These are phyloP conservation scores for Rhizopus stolonifer DNA, from an alignment of 371 early-diverging fungal species.

Conservation along the genomic window DNA sequence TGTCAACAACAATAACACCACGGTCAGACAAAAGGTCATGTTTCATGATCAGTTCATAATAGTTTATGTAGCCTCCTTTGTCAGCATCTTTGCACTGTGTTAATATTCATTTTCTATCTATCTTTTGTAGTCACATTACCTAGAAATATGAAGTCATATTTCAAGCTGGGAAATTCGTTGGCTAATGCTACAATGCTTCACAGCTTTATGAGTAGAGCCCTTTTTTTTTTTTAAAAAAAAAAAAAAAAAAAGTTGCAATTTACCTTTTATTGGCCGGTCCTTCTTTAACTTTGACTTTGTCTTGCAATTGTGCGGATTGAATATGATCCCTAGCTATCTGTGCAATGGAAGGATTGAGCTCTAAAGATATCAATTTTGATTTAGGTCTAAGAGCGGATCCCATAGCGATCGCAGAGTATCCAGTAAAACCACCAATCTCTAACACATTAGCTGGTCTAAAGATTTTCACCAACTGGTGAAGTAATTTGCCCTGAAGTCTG, in stretches of 20 bases:
- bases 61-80: conserved; percentile 56
- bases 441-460: conserved; percentile 39
- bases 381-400: conserved; percentile 46
- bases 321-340: conserved; percentile 42
- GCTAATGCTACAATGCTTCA: conserved; percentile 29
- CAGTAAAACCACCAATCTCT: conserved; percentile 67
- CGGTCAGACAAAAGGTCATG: conserved; percentile 44
- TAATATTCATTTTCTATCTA: not conserved
- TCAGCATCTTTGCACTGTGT: conserved; percentile 53
- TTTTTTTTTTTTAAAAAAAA: not conserved
- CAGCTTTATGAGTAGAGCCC: not conserved
- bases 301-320: conserved; percentile 15
- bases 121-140: conserved; percentile 32
- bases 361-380: conserved; percentile 43
- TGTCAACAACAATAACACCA: conserved; percentile 61
- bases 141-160: conserved; percentile 57
- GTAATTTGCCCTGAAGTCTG: conserved; percentile 41
- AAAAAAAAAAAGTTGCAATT: no score
- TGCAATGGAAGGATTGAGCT: conserved; percentile 40
- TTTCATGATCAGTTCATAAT: conserved; percentile 52
- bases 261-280: conserved; percentile 39
- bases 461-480: conserved; percentile 38
- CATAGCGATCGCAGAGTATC: conserved; percentile 61
- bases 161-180: conserved; percentile 10
- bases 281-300: conserved; percentile 20